phyloP scores from a whole-genome alignment of 495 filamentous ascomycete genomes.

The Aspergillus saccharolyticus region DNA sequence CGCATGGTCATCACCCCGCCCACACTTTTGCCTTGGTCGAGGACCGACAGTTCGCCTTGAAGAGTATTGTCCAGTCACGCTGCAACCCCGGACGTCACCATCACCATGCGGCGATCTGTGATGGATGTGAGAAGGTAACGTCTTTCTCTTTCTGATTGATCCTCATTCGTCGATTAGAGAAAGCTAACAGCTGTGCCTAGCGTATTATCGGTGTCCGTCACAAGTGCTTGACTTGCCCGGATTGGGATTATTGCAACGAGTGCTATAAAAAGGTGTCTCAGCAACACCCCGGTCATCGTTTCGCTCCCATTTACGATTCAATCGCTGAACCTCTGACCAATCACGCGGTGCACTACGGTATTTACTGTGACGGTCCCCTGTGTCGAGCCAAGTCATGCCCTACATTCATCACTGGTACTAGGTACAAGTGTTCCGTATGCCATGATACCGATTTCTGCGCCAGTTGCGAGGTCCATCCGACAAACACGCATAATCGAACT shows the following conservation, averaged over 20 bases:
- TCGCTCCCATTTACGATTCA: conserved; percentile 80
- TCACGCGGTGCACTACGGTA: conserved; percentile 65
- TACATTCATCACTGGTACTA: conserved; percentile 73
- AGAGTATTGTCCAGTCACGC: conserved; percentile 48
- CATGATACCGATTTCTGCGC: conserved; percentile 95
- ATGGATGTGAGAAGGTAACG: conserved; percentile 81
- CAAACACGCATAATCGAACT: conserved; percentile 82
- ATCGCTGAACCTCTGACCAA: conserved; percentile 52
- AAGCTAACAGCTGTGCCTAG: conserved; percentile 34
- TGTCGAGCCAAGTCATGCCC: conserved; percentile 57
- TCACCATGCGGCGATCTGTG: conserved; percentile 83
- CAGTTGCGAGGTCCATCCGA: conserved; percentile 83
- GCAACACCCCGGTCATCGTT: conserved; percentile 80
- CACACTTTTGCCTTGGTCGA: conserved; percentile 61
- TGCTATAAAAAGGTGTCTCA: conserved; percentile 62
- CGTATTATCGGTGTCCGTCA: conserved; percentile 85
- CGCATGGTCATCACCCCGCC: conserved; percentile 89
- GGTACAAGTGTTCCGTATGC: conserved; percentile 98
- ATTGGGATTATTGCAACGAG: conserved; percentile 91
- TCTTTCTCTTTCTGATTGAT: background rate
- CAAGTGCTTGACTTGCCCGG: conserved; percentile 96
- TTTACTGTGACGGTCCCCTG: conserved; percentile 93
- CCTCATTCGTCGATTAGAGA: background rate
- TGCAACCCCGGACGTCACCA: conserved; percentile 77
- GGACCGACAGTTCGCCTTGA: conserved; percentile 35